A percentile compares a stretch with the other conserved stretches of the same genome.
Conservation (phyloP, 371 early-diverging fungal species). For the Syncephalastrum monosporum region DNA sequence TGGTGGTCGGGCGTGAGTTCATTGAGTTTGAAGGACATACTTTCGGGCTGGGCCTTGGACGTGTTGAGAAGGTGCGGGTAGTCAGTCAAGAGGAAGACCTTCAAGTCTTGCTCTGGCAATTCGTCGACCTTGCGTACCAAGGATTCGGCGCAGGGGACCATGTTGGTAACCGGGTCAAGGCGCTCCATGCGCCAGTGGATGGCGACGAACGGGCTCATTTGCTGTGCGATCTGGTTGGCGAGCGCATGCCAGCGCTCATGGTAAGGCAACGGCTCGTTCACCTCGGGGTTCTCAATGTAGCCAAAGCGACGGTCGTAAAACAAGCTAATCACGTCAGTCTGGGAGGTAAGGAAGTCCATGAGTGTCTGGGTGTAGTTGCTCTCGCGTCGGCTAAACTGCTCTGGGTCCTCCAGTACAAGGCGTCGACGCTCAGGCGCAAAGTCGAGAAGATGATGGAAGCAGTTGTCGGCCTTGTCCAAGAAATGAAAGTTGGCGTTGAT, state of each 20-base stretch:
- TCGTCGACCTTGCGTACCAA: constrained; percentile 27
- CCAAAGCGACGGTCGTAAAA: constrained; percentile 42
- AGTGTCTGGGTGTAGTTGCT: constrained; percentile 35
- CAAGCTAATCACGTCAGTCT: constrained; percentile 36
- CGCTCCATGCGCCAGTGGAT: constrained; percentile 57
- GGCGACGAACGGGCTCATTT: constrained; percentile 43
- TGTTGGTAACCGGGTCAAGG: constrained; percentile 36
- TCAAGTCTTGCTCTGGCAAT: constrained; percentile 12
- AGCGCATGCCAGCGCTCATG: constrained; percentile 25
- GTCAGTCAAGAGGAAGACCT: constrained; percentile 43
- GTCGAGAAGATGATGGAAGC: constrained; percentile 21
- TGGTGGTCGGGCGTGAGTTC: constrained; percentile 39
- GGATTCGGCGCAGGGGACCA: constrained; percentile 39
- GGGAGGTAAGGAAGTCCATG: constrained; percentile 20
- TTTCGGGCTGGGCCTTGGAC: constrained; percentile 36
- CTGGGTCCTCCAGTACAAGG: constrained; percentile 24
- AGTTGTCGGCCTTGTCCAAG: constrained; percentile 23
- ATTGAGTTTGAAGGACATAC: constrained; percentile 32
- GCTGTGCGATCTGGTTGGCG: constrained; percentile 33
- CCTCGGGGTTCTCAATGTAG: constrained; percentile 31
- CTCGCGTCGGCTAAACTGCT: constrained; percentile 11
- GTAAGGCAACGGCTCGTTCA: constrained; percentile 31
- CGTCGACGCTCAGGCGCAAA: constrained; percentile 11
- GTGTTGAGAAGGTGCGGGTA: constrained; percentile 44
- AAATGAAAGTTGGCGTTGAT: constrained; percentile 30